A percentile compares a stretch with the other conserved stretches of the same genome.
Evolutionary conservation across 192 early-diverging fungal species (phyloP).

Genomic region (Glomus cerebriforme): DNA sequence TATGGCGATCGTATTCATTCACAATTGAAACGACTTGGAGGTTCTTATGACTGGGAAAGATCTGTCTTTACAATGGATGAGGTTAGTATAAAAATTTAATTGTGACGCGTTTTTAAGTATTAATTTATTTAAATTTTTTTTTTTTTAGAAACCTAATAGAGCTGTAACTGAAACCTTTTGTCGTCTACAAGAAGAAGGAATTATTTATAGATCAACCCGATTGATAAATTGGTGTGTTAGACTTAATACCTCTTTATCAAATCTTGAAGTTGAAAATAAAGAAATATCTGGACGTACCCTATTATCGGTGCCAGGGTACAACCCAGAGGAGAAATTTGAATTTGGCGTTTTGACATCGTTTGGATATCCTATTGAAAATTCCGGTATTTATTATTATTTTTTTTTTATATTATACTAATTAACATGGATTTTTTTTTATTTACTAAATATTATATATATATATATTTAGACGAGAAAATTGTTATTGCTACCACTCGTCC

Average conservation of each 20-base stretch:
- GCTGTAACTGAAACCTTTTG: slow-evolving; percentile 96
- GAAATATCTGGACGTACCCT: slow-evolving; percentile 86
- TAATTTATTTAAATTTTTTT: background rate
- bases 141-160: slow-evolving; percentile 59
- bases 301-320: slow-evolving; percentile 90
- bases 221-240: slow-evolving; percentile 98
- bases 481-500: slow-evolving; percentile 98
- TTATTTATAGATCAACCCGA: slow-evolving; percentile 94
- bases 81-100: slow-evolving; percentile 30
- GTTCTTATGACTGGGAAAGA: slow-evolving; percentile 92
- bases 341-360: slow-evolving; percentile 98
- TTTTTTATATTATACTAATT: background rate
- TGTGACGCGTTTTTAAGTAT: background rate
- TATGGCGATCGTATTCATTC: slow-evolving; percentile 75
- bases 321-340: slow-evolving; percentile 91
- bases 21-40: slow-evolving; percentile 88
- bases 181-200: slow-evolving; percentile 89
- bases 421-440: background rate
- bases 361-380: slow-evolving; percentile 87
- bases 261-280: slow-evolving; percentile 93
- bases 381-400: slow-evolving; percentile 37
- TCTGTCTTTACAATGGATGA: slow-evolving; percentile 92
- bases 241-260: slow-evolving; percentile 95
- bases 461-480: slow-evolving; percentile 73
- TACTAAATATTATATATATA: background rate